Evolutionary conservation across 2,329 filamentous ascomycete species (phyloP), one percentile per base, ranked within the genome.

Genomic region (Uncinocarpus reesii): DNA sequence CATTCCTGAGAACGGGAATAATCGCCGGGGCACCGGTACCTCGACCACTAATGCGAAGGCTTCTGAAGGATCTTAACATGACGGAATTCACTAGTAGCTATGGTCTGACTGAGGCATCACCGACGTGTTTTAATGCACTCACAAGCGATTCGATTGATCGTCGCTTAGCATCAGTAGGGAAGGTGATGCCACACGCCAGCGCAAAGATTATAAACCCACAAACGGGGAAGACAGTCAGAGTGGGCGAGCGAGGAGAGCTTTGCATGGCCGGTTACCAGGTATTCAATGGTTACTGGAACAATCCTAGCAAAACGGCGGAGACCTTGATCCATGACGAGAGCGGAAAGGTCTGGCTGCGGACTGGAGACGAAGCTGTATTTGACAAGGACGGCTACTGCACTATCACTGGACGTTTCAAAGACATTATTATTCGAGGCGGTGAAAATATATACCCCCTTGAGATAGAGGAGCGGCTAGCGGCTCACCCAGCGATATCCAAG

Each of bases 121-220:
- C 85, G 0, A 87, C 84, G 0, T 85, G 83, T 65, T 89, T 89
- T 71, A 89, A 87, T 57, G 82, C 85, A 8, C 82, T 84, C 58
- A 84, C 81, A 0, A 78, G 83, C 50, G 85, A 89, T 62, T 75
- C 78, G 1, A 76, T 87, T 42, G 71, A 80, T 53, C 74, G 72
- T 32, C 74, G 83, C 31, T 70, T 89, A 21, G 79, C 76, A 1
- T 88, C 84, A 0, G 86, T 89, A 0, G 85, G 85, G 2, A 83
- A 80, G 13, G 68, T 89, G 38, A 78, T 90, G 70, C 85, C 85
- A 2, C 84, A 90, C 58, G 77, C 79, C 2, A 74, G 77, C 32
- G 84, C 85, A 43, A 93, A 92, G 68, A 84, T 90, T 53, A 78
- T 89, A 20, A 80, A 87, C 58, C 54, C 57, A 0, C 71, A 75